Conservation (phyloP, 192 early-diverging fungal species). For the Endogone sp. region DNA sequence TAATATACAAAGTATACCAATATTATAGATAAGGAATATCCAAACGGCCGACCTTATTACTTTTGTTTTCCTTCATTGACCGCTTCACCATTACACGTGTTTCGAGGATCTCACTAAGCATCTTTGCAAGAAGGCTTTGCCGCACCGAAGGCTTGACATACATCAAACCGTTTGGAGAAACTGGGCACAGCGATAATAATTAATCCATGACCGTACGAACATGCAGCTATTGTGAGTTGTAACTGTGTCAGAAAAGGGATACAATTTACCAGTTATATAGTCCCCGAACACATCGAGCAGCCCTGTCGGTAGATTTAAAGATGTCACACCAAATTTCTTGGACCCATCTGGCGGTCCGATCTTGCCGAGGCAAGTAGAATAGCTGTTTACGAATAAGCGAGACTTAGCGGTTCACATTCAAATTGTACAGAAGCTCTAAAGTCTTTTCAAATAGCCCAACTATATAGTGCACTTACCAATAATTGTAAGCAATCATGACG, state of each 20-base stretch:
- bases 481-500: conserved; percentile 96
- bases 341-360: conserved; percentile 25
- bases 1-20: too few species aligned
- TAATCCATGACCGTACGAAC: too few species aligned
- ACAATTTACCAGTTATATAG: conserved; percentile 53
- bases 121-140: conserved; percentile 70
- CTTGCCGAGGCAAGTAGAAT: conserved; percentile 83
- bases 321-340: conserved; percentile 61
- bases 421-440: too few species aligned
- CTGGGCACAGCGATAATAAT: conserved; percentile 19
- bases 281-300: conserved; percentile 62
- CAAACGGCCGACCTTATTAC: conserved; percentile 45
- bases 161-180: conserved; percentile 79
- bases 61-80: conserved; percentile 70
- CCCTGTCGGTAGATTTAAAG: conserved; percentile 54
- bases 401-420: too few species aligned
- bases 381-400: too few species aligned
- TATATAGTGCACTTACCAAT: conserved; percentile 47
- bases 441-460: neutral
- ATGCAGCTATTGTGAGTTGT: too few species aligned
- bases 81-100: conserved; percentile 89
- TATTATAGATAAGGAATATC: too few species aligned
- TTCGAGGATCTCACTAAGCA: conserved; percentile 85
- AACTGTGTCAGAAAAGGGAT: neutral
- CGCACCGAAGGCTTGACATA: conserved; percentile 86